Conservation (phyloP, 805 yeast species). For the Dipodascus albidus region DNA sequence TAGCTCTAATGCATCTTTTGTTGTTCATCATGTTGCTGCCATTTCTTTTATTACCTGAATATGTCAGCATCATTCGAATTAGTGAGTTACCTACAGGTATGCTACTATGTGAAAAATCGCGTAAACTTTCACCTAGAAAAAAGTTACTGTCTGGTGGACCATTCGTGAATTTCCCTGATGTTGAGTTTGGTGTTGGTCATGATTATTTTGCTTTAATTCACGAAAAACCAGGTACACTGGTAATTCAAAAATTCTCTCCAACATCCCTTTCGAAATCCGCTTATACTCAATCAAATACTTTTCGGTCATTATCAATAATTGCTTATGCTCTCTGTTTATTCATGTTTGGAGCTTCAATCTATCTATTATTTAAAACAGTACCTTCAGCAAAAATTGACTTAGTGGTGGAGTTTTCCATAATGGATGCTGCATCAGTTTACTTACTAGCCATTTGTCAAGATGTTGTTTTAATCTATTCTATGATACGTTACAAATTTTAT, state of each 20-base stretch:
- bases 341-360: conserved; percentile 8
- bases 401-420: conserved; percentile 11
- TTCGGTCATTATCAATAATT: conserved; percentile 8
- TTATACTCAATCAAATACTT: conserved; percentile 6
- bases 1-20: conserved; percentile 11
- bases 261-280: conserved; percentile 8
- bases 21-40: conserved; percentile 10
- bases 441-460: conserved; percentile 11
- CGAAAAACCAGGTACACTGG: conserved; percentile 2
- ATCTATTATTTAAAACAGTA: conserved; percentile 6
- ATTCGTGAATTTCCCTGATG: not conserved
- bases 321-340: conserved; percentile 9
- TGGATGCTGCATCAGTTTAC: conserved; percentile 11
- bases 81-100: not conserved
- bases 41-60: conserved; percentile 9
- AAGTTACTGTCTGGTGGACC: not conserved
- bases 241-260: conserved; percentile 9
- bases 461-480: conserved; percentile 1
- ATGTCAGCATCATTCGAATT: not conserved
- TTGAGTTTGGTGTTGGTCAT: not conserved
- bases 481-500: not conserved
- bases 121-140: not conserved
- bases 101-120: not conserved
- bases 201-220: conserved; percentile 6
- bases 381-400: conserved; percentile 10